phyloP scores from a whole-genome alignment of 2,329 filamentous ascomycete species.

The Aspergillus brasiliensis region DNA sequence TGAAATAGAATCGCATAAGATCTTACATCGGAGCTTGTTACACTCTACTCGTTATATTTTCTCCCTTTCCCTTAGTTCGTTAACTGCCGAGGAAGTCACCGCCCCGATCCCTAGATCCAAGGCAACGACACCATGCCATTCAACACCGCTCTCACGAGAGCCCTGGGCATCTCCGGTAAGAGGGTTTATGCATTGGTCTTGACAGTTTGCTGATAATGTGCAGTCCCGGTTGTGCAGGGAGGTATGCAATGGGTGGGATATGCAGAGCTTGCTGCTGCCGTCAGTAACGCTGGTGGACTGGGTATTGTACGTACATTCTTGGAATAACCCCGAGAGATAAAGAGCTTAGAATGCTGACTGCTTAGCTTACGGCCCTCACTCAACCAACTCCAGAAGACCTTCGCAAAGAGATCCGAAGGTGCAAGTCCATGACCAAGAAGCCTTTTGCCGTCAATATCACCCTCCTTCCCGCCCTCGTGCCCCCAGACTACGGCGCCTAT shows the following conservation, averaged over 20 bases:
- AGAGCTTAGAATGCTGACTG: background rate
- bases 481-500: slow-evolving; percentile 90
- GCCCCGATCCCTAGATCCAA: background rate
- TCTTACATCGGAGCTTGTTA: background rate
- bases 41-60: background rate
- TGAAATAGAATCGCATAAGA: background rate
- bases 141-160: slow-evolving; percentile 64
- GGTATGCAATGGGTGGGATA: slow-evolving; percentile 61
- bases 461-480: slow-evolving; percentile 82
- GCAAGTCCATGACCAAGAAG: slow-evolving; percentile 66
- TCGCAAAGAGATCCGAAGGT: slow-evolving; percentile 88
- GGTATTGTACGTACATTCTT: slow-evolving; percentile 49
- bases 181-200: slow-evolving; percentile 5
- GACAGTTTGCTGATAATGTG: background rate
- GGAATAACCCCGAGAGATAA: background rate
- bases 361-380: slow-evolving; percentile 65
- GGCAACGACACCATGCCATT: slow-evolving; percentile 57
- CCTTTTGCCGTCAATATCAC: slow-evolving; percentile 93
- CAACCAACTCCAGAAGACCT: slow-evolving; percentile 90
- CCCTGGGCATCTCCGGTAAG: slow-evolving; percentile 55
- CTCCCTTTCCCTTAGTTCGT: slow-evolving; percentile 3
- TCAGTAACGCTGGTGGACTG: slow-evolving; percentile 56
- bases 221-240: slow-evolving; percentile 54
- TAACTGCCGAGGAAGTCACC: background rate
- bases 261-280: slow-evolving; percentile 56